A percentile compares a stretch with the other conserved stretches of the same genome.
These are phyloP conservation scores for Suhomyces bokatorum DNA, from an alignment of 1,139 yeast genomes.

Conservation along the genomic window DNA sequence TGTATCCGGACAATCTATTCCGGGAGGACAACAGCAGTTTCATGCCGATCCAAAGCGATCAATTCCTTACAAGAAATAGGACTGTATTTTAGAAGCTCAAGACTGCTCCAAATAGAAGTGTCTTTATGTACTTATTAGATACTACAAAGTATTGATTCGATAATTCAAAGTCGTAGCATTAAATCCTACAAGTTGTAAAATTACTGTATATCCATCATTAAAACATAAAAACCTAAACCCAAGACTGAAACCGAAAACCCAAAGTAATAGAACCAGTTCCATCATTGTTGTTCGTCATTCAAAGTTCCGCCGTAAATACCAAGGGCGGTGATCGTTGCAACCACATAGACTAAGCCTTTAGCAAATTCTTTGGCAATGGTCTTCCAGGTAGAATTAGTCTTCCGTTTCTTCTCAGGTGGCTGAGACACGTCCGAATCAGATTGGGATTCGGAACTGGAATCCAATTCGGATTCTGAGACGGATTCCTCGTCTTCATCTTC, in stretches of 20 bases:
- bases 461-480: no score
- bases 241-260: not conserved
- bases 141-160: not conserved
- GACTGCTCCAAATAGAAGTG: not conserved
- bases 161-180: slow-evolving; percentile 1
- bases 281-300: slow-evolving; percentile 4
- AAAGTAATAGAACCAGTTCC: not conserved
- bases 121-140: slow-evolving; percentile 1
- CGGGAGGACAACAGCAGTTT: slow-evolving; percentile 10
- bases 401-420: slow-evolving; percentile 10
- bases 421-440: slow-evolving; percentile 2
- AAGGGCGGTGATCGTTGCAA: slow-evolving; percentile 40
- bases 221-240: not conserved
- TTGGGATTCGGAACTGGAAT: no score
- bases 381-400: slow-evolving; percentile 16
- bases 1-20: slow-evolving; percentile 19
- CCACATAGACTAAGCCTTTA: slow-evolving; percentile 36
- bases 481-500: slow-evolving; percentile 5
- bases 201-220: no score
- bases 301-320: slow-evolving; percentile 36
- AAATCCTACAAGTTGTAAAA: not conserved
- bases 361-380: slow-evolving; percentile 33
- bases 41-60: slow-evolving; percentile 15
- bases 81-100: slow-evolving; percentile 7
- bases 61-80: slow-evolving; percentile 14